Conservation (phyloP, 75 land plant species). For the Pinus tabuliformis region DNA sequence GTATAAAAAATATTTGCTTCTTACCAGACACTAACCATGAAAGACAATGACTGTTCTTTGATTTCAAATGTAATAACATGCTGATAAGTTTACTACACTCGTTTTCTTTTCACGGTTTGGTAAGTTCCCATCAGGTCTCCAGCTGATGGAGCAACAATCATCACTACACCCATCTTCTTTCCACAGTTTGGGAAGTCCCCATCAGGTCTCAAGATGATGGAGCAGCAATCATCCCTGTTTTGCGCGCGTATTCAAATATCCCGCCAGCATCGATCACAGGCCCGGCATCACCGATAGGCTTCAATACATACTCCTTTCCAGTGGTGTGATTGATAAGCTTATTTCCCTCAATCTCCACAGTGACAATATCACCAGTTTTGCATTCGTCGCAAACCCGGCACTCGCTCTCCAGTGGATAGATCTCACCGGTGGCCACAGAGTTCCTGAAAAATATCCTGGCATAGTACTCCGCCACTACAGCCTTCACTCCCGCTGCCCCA, state of each 20-base stretch:
- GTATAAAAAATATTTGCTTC: neutral
- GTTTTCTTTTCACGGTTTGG: neutral
- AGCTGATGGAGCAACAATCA: constrained; percentile 48
- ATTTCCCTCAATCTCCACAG: constrained; percentile 62
- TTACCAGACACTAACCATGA: neutral
- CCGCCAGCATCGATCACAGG: constrained; percentile 98
- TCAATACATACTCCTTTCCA: constrained; percentile 79
- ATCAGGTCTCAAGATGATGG: neutral
- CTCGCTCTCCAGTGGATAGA: constrained; percentile 87
- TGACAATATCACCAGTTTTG: constrained; percentile 81
- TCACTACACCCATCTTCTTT: constrained; percentile 37
- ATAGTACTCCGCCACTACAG: constrained; percentile 94
- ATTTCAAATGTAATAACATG: too few species aligned
- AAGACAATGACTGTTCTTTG: too few species aligned
- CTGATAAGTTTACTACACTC: constrained; percentile 2
- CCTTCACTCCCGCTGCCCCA: constrained; percentile 83
- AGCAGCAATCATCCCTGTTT: constrained; percentile 87
- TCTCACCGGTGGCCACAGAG: constrained; percentile 94
- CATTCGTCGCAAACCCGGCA: constrained; percentile 77
- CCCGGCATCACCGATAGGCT: constrained; percentile 96
- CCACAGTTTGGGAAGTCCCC: neutral
- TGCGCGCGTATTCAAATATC: constrained; percentile 89
- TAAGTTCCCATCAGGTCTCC: neutral
- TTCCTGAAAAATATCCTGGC: constrained; percentile 95
- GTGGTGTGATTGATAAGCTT: constrained; percentile 80